Conservation (phyloP, 805 yeast genomes). For the Candida koratica region DNA sequence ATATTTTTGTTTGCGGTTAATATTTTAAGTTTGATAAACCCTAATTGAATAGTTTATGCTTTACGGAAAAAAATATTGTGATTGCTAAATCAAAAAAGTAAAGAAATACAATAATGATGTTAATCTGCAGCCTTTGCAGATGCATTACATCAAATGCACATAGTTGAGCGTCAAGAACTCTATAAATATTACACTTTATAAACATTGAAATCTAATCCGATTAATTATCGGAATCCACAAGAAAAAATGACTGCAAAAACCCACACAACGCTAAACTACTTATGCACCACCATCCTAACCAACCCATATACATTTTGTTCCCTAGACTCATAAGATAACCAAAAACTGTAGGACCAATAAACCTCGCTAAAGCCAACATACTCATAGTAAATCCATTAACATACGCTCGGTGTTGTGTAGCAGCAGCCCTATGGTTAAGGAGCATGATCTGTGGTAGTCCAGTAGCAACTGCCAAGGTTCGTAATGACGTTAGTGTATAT, state of each 20-base stretch:
- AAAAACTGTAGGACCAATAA: slow-evolving; percentile 30
- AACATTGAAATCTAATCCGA: too few relatives aligned
- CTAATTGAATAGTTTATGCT: too few relatives aligned
- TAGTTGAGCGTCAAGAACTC: too few relatives aligned
- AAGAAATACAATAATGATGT: too few relatives aligned
- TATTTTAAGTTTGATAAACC: too few relatives aligned
- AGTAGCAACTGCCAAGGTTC: slow-evolving; percentile 31
- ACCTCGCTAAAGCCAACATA: slow-evolving; percentile 30
- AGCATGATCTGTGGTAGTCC: slow-evolving; percentile 36
- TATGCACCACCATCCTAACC: slow-evolving; percentile 36
- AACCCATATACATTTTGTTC: slow-evolving; percentile 20
- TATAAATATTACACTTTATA: too few relatives aligned
- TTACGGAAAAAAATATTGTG: too few relatives aligned
- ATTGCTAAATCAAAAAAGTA: too few relatives aligned
- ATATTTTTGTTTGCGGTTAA: too few relatives aligned
- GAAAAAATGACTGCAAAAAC: slow-evolving; percentile 24
- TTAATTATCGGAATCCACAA: slow-evolving; percentile 28
- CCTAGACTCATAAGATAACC: slow-evolving; percentile 35
- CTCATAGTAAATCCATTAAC: slow-evolving; percentile 33
- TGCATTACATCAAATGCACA: too few relatives aligned
- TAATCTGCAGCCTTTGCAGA: too few relatives aligned
- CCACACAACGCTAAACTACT: slow-evolving; percentile 27
- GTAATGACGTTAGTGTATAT: slow-evolving; percentile 29
- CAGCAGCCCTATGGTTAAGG: slow-evolving; percentile 34
- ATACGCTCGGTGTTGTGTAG: slow-evolving; percentile 31